Conservation (phyloP, 1,284 basidiomycete genomes). For the Pyrrhoderma noxium region DNA sequence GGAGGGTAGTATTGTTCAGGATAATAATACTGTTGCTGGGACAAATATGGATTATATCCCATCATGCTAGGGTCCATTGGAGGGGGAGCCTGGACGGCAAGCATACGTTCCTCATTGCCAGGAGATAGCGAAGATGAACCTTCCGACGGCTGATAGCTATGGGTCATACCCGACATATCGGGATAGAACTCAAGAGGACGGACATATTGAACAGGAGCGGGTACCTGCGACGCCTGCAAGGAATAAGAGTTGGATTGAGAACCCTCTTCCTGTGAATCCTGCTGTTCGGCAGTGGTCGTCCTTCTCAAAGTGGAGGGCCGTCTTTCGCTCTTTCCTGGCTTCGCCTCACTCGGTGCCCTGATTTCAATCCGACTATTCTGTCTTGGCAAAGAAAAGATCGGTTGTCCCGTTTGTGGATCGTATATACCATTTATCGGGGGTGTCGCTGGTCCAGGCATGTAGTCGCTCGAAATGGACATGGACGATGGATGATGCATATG, state of each 20-base stretch:
- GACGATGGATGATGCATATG: conserved; percentile 42
- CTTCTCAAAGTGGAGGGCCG: conserved; percentile 33
- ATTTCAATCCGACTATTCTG: conserved; percentile 67
- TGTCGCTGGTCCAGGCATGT: conserved; percentile 47
- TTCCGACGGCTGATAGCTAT: conserved; percentile 16
- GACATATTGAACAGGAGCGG: conserved; percentile 2
- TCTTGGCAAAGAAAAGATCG: conserved; percentile 67
- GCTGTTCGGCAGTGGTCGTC: conserved; percentile 11
- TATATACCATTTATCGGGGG: conserved; percentile 50
- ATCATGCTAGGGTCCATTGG: conserved; percentile 35
- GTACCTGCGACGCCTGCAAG: not conserved
- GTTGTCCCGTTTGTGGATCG: conserved; percentile 52
- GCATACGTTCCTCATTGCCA: conserved; percentile 14
- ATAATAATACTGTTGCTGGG: conserved; percentile 54
- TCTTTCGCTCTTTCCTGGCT: conserved; percentile 25
- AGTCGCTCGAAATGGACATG: conserved; percentile 47
- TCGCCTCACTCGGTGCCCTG: conserved; percentile 48
- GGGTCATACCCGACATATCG: not conserved
- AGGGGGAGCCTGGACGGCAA: conserved; percentile 18
- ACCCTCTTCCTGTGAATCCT: too few relatives aligned
- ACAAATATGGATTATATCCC: conserved; percentile 30
- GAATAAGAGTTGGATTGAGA: too few relatives aligned
- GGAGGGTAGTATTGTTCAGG: conserved; percentile 59
- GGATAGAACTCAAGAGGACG: conserved; percentile 9
- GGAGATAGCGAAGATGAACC: conserved; percentile 13